Percentiles rank a stretch among this genome's conserved stretches.
phyloP scores from a whole-genome alignment of 768 basidiomycete genomes.

The Boletus pseudo-olivaceus region DNA sequence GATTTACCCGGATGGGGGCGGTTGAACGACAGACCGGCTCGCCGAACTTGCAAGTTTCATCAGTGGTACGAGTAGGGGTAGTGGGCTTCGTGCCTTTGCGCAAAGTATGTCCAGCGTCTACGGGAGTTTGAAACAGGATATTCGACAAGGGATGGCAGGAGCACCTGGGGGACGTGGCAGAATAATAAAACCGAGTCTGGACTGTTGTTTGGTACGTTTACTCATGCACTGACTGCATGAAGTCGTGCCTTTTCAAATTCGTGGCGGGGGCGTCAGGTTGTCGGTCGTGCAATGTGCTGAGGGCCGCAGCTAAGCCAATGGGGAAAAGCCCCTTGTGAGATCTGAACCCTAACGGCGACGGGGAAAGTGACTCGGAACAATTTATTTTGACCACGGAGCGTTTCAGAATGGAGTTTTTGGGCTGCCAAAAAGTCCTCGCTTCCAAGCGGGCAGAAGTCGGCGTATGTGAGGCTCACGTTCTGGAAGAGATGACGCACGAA shows the following conservation, averaged over 20 bases:
- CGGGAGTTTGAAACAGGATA: slow-evolving; percentile 36
- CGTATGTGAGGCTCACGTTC: slow-evolving; percentile 74
- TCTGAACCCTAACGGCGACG: slow-evolving; percentile 29
- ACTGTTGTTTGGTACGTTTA: slow-evolving; percentile 75
- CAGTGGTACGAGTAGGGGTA: slow-evolving; percentile 54
- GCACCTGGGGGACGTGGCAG: slow-evolving; percentile 67
- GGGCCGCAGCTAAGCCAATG: slow-evolving; percentile 19
- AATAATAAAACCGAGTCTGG: slow-evolving; percentile 64
- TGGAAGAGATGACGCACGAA: slow-evolving; percentile 68
- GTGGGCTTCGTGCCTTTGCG: slow-evolving; percentile 64
- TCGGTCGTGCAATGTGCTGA: slow-evolving; percentile 1
- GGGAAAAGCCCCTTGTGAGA: slow-evolving; percentile 52
- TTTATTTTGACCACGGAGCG: slow-evolving; percentile 67
- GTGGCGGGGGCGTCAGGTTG: neutral
- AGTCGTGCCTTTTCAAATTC: slow-evolving; percentile 3
- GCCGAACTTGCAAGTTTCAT: slow-evolving; percentile 59
- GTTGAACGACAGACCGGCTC: slow-evolving; percentile 49
- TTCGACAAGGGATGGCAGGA: slow-evolving; percentile 69
- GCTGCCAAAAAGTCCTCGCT: slow-evolving; percentile 73
- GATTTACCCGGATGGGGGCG: neutral
- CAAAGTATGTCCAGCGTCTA: slow-evolving; percentile 61
- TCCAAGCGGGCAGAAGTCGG: slow-evolving; percentile 58
- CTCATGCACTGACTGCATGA: neutral
- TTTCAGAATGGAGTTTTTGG: slow-evolving; percentile 75
- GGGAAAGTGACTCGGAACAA: slow-evolving; percentile 57